These are phyloP conservation scores for Sporothrix schenckii DNA, from an alignment of 2,329 filamentous ascomycete species.

Conservation along the genomic window DNA sequence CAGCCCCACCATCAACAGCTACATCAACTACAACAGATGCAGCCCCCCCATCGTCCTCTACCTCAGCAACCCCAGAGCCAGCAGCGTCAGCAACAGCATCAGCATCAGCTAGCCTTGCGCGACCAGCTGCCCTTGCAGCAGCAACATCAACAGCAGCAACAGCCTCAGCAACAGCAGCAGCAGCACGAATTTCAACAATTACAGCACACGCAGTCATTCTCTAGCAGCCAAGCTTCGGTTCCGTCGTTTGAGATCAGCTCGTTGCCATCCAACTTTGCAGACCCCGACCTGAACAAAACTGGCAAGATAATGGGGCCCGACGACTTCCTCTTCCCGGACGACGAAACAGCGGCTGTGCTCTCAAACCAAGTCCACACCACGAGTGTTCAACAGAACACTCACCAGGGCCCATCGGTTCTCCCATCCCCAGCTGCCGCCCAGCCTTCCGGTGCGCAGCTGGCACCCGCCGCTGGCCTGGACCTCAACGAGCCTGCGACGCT, in stretches of 20 bases:
- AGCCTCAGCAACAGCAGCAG: conserved; percentile 17
- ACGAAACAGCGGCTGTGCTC: conserved; percentile 33
- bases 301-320: conserved; percentile 28
- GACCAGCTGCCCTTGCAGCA: conserved; percentile 18
- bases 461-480: conserved; percentile 21
- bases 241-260: conserved; percentile 10
- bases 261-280: conserved; percentile 12
- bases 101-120: conserved; percentile 20
- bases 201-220: conserved; percentile 25
- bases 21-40: conserved; percentile 24
- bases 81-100: conserved; percentile 17
- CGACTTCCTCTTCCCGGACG: conserved; percentile 37
- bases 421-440: not conserved
- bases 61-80: conserved; percentile 4
- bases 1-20: conserved; percentile 3
- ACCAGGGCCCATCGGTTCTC: not conserved
- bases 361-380: conserved; percentile 14
- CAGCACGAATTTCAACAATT: conserved; percentile 10
- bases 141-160: conserved; percentile 25
- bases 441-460: not conserved
- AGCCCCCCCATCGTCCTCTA: not conserved
- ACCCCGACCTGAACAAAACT: not conserved
- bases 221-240: conserved; percentile 5
- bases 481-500: conserved; percentile 37
- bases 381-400: not conserved